Percentiles rank a stretch among this genome's conserved stretches.
Evolutionary conservation across 2,329 filamentous ascomycete genomes (phyloP).

Genomic region (Tolypocladium tundrense): DNA sequence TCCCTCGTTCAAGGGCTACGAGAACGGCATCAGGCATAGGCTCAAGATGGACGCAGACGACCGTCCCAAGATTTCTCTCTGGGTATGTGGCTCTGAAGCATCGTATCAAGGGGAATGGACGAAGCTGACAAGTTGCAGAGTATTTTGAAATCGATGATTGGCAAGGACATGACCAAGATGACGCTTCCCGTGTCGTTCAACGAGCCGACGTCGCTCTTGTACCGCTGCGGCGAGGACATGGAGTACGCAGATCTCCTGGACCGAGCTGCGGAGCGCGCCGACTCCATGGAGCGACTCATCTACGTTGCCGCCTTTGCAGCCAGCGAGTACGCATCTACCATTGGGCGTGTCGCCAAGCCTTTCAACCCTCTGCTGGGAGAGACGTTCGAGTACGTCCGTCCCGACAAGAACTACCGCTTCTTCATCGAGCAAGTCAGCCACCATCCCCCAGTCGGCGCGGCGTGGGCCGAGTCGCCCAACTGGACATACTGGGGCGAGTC

Average conservation of each 20-base stretch:
- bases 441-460: slow-evolving; percentile 88
- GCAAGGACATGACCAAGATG: slow-evolving; percentile 99
- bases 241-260: slow-evolving; percentile 93
- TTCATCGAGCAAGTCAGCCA: slow-evolving; percentile 98
- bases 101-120: too few species aligned
- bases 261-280: slow-evolving; percentile 70
- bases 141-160: slow-evolving; percentile 98
- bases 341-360: slow-evolving; percentile 91
- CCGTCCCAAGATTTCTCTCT: slow-evolving; percentile 86
- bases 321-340: slow-evolving; percentile 93
- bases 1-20: slow-evolving; percentile 78
- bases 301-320: slow-evolving; percentile 95
- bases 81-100: slow-evolving; percentile 51
- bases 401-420: slow-evolving; percentile 96
- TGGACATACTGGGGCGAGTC: slow-evolving; percentile 99
- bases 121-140: slow-evolving; percentile 43
- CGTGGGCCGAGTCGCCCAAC: slow-evolving; percentile 80
- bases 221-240: slow-evolving; percentile 95
- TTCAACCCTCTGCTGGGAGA: slow-evolving; percentile 96
- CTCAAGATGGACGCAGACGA: slow-evolving; percentile 89
- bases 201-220: slow-evolving; percentile 89
- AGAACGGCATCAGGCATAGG: slow-evolving; percentile 69
- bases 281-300: slow-evolving; percentile 84
- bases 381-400: slow-evolving; percentile 91
- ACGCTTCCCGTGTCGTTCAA: slow-evolving; percentile 97